These are phyloP conservation scores for Protomyces inundatus DNA, from an alignment of 1,139 yeast genomes.

Conservation along the genomic window DNA sequence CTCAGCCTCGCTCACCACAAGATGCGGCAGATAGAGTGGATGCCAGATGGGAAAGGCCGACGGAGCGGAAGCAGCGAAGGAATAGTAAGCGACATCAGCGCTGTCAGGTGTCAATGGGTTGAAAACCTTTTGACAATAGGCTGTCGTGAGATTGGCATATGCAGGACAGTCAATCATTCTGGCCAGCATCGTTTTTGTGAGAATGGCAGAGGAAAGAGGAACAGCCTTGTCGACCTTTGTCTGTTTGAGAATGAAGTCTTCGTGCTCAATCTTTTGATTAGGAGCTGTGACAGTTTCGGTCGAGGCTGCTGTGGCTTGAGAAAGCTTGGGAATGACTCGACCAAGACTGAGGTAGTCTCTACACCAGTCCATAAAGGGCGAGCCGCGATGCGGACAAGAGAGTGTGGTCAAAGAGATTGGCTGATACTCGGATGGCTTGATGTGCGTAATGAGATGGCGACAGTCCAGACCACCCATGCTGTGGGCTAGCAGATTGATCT, in stretches of 20 bases:
- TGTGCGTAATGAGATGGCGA: slow-evolving; percentile 60
- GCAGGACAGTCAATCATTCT: slow-evolving; percentile 37
- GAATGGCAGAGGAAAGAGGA: slow-evolving; percentile 25
- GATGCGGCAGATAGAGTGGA: slow-evolving; percentile 28
- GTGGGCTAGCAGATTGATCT: slow-evolving; percentile 72
- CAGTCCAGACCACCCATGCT: slow-evolving; percentile 94
- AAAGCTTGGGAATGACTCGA: slow-evolving; percentile 24
- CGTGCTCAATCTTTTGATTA: slow-evolving; percentile 15
- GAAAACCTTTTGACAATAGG: slow-evolving; percentile 47
- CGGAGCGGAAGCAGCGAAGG: slow-evolving; percentile 61
- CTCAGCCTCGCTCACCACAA: slow-evolving; percentile 27
- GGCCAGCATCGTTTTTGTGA: slow-evolving; percentile 30
- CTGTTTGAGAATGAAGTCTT: slow-evolving; percentile 5
- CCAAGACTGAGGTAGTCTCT: slow-evolving; percentile 29
- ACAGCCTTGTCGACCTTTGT: slow-evolving; percentile 23
- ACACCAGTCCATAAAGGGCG: slow-evolving; percentile 70
- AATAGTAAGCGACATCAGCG: slow-evolving; percentile 64
- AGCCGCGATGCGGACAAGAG: slow-evolving; percentile 84
- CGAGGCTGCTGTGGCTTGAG: slow-evolving; percentile 13
- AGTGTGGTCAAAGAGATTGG: slow-evolving; percentile 74
- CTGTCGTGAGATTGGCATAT: slow-evolving; percentile 48
- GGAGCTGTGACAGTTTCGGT: slow-evolving; percentile 24
- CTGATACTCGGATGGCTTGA: slow-evolving; percentile 48
- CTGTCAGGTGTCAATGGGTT: slow-evolving; percentile 52
- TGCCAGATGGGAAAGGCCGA: slow-evolving; percentile 27